Base-by-base conservation (phyloP, 2,329 filamentous ascomycete genomes). In the Calonectria pseudoreteaudii region DNA sequence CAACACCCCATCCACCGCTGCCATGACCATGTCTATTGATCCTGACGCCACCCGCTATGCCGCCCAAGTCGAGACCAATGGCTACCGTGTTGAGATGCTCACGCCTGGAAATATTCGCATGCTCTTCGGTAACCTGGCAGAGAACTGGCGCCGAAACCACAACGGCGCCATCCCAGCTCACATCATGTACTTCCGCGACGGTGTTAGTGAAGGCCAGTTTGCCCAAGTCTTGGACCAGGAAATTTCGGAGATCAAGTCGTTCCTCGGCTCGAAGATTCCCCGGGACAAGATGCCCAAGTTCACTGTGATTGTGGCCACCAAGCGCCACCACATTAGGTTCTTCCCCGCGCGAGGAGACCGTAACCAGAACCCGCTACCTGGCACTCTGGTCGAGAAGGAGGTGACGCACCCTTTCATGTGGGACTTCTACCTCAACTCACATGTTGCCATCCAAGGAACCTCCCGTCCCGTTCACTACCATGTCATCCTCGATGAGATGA, bases 241-340 rank as follows among this genome's bases (percentile, higher is more conserved):
- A 81, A 90, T 98, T 0, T 82, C 83, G 0, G 90, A 93, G 76
- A 93, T 98, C 85, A 94, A 93, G 84, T 83, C 87, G 0, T 86
- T 87, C 31, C 90, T 95, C 77, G 78, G 80, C 38, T 83, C 88
- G 8, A 78, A 82, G 4, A 82, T 83, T 4, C 82, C 80, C 2
- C 69, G 79, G 1, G 72, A 64, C 1, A 76, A 78, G 1, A 76
- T 91, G 2, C 86, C 94, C 3, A 94, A 94, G 82, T 93, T 98
- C 80, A 95, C 95, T 0, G 95, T 98, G 14, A 91, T 98, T 50
- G 90, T 98, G 58, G 96, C 94, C 1, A 96, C 94, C 1, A 99
- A 99, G 89, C 94, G 97, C 4, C 97, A 99, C 78, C 96, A 98
- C 80, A 92, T 98, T 68, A 94, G 97, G 20, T 95, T 98, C 83